Conservation (phyloP, 75 land plant genomes). For the Picea glauca region DNA sequence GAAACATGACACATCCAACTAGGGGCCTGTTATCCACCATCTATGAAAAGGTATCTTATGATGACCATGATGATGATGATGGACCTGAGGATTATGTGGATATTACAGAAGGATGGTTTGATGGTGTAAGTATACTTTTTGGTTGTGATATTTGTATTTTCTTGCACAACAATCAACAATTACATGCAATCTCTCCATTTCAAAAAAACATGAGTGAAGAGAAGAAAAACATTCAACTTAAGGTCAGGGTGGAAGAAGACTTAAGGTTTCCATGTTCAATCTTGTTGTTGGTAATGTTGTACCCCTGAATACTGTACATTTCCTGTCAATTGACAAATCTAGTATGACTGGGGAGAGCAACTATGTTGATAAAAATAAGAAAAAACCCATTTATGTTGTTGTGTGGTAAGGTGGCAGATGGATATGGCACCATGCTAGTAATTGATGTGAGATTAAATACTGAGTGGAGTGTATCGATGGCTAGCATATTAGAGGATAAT, state of each 20-base stretch:
- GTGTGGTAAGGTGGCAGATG: conserved; percentile 85
- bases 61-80: too few relatives aligned
- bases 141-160: neutral
- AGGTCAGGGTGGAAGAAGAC: conserved; percentile 82
- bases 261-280: conserved; percentile 63
- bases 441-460: conserved; percentile 79
- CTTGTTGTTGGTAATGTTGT: conserved; percentile 83
- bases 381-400: conserved; percentile 67
- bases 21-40: too few relatives aligned
- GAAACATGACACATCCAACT: too few relatives aligned
- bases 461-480: conserved; percentile 81
- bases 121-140: too few relatives aligned
- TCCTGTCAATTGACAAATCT: too few relatives aligned
- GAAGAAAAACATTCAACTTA: conserved; percentile 32
- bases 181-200: conserved; percentile 76
- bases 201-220: conserved; percentile 42
- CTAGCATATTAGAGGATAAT: conserved; percentile 50
- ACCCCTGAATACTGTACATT: conserved; percentile 82
- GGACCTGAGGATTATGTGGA: too few relatives aligned
- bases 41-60: too few relatives aligned
- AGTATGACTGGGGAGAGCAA: too few relatives aligned
- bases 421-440: conserved; percentile 21
- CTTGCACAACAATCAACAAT: too few relatives aligned
- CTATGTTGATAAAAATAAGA: conserved; percentile 15
- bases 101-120: too few relatives aligned